Evolutionary conservation across 306 rosid species (phyloP), one percentile per base, ranked within the genome.

Genomic region (Trichosanthes cucumerina): DNA sequence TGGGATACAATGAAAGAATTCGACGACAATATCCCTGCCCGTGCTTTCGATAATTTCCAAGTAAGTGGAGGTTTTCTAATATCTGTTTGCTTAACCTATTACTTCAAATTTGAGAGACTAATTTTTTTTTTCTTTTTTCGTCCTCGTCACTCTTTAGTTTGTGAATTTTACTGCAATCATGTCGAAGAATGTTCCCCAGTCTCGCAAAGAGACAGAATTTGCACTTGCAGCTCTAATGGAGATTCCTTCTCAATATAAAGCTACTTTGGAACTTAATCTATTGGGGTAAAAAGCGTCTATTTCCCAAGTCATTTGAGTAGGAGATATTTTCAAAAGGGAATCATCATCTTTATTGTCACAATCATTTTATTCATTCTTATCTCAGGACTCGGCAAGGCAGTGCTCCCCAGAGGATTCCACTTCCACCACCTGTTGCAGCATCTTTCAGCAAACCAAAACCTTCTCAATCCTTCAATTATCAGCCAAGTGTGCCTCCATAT

Each of bases 1-100:
- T 95, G 99, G 99, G 97, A 95, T 85, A 95, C 84, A 93, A 95
- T 95, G 99, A 87, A 83, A 85, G 93, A 91, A 73, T 95, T 95
- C 41, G 99, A 92, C 66, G 99, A 95, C 86, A 95, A 95, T 78
- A 95, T 92, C 63, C 99, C 99, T 24, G 79, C 97, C 65, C 89
- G 99, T 24, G 90, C 79, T 38, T 92, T 95, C 8, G 99, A 95
- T 86, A 95, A 95, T 82, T 95, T 95, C 83, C 99, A 95, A 85
- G 99, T 95, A 78, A 44, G 85, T 76, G 76, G 26, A 69, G 59
- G 12, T 43, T 39, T 23, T 16, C 44, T 52, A 57, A 46, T 7
- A 26, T 79, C 7, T 77, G 73, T 24, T 69, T 60, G 38, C 31
- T 69, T 70, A 50, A 73, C 54, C 23, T 74, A 74, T 38, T 16